Evolutionary conservation across 192 early-diverging fungal genomes (phyloP).

Genomic region (Powellomyces hirtus): DNA sequence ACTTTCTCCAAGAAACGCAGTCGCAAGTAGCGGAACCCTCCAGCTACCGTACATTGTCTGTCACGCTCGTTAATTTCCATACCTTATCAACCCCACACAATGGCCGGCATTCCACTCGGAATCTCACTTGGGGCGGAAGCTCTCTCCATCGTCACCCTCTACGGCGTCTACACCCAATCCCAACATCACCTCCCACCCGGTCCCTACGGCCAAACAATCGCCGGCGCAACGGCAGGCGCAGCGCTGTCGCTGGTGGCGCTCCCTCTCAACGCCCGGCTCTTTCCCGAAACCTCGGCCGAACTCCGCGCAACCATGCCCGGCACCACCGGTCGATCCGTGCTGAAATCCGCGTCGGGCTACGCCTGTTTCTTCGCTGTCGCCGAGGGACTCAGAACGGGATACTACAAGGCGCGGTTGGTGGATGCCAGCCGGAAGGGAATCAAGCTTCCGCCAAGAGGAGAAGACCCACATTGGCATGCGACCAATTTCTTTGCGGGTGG

Average conservation of each 20-base stretch:
- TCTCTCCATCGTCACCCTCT: slow-evolving; percentile 14
- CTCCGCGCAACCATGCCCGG: slow-evolving; percentile 2
- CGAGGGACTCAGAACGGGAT: slow-evolving; percentile 21
- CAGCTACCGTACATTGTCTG: too few species aligned
- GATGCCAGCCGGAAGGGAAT: slow-evolving; percentile 7
- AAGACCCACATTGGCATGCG: slow-evolving; percentile 20
- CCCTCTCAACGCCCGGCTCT: slow-evolving; percentile 11
- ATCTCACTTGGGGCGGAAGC: slow-evolving; percentile 12
- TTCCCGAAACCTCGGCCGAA: slow-evolving; percentile 25
- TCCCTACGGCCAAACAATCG: slow-evolving; percentile 5
- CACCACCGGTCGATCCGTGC: not conserved
- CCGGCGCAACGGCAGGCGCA: slow-evolving; percentile 16
- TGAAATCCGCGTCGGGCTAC: slow-evolving; percentile 22
- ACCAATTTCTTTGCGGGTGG: slow-evolving; percentile 30
- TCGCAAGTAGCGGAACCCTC: too few species aligned
- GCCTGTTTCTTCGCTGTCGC: slow-evolving; percentile 28
- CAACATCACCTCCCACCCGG: slow-evolving; percentile 18
- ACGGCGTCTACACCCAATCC: slow-evolving; percentile 23
- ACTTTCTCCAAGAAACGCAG: too few species aligned
- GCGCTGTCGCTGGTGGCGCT: slow-evolving; percentile 3
- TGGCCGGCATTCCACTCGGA: not conserved
- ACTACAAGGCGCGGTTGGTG: slow-evolving; percentile 24
- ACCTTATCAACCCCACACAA: too few species aligned
- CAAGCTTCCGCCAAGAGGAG: slow-evolving; percentile 1
- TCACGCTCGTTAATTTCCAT: too few species aligned